Evolutionary conservation across 1,284 basidiomycete genomes (phyloP), one percentile per base, ranked within the genome.

Genomic region (Puccinia coronata): DNA sequence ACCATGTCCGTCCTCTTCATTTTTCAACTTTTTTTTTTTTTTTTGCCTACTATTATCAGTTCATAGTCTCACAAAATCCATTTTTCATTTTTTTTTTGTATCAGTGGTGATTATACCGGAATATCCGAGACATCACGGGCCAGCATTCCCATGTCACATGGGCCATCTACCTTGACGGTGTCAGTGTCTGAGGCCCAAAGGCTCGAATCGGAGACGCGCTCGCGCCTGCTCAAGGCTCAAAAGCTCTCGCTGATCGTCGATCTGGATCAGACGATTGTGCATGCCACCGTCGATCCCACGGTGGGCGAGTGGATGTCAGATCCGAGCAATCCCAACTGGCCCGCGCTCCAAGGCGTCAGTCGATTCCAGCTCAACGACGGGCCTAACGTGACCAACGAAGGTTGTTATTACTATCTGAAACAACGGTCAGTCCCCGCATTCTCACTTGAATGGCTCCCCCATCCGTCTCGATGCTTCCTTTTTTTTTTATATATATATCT

Each of bases 181-280:
- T 87, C 87, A 0, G 81, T 83, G 47, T 82, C 83, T 6, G 95
- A 97, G 87, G 96, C 96, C 0, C 91, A 92, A 84, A 90, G 93
- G 31, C 91, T 98, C 83, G 95, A 97, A 85, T 89, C 89, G 43
- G 92, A 95, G 84, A 92, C 92, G 6, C 92, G 93, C 1, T 87
- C 91, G 2, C 90, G 91, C 82, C 90, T 99, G 39, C 89, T 95
- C 83, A 89, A 90, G 72, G 88, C 91, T 20, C 90, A 91, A 81
- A 95, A 92, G 85, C 90, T 99, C 31, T 94, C 94, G 16, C 91
- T 99, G 82, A 98, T 99, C 84, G 96, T 99, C 84, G 96, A 99
- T 88, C 90, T 99, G 57, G 96, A 99, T 88, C 96, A 99, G 87
- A 99, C 96, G 9, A 95, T 99, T 85, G 95, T 99, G 12, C 96